These are phyloP conservation scores for Exserohilum turcica DNA, from an alignment of 2,329 filamentous ascomycete species.

Conservation along the genomic window DNA sequence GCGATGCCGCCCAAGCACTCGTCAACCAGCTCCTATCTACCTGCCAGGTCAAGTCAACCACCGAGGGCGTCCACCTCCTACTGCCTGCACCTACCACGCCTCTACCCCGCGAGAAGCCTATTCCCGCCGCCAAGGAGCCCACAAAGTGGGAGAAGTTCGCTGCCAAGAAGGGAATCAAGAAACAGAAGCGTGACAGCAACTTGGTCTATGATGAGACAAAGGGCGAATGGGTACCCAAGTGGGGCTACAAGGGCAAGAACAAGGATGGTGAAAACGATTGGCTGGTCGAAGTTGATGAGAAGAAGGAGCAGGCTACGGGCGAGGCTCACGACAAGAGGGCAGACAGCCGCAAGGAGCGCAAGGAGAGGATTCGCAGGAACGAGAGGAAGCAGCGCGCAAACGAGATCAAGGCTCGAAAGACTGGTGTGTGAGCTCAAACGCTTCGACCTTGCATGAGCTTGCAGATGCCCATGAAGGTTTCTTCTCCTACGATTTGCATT, in stretches of 20 bases:
- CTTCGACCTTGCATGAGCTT: constrained; percentile 9
- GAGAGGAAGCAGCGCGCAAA: constrained; percentile 53
- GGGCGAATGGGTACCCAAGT: constrained; percentile 90
- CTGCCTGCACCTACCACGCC: constrained; percentile 73
- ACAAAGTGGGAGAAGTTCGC: constrained; percentile 98
- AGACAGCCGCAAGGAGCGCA: constrained; percentile 66
- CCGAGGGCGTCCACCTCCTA: constrained; percentile 73
- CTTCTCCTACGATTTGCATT: constrained; percentile 32
- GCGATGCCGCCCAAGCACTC: constrained; percentile 87
- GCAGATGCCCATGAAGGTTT: constrained; percentile 1
- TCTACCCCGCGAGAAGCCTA: constrained; percentile 88
- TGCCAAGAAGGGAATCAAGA: constrained; percentile 93
- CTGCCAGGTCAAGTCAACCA: constrained; percentile 74
- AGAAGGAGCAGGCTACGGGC: constrained; percentile 66
- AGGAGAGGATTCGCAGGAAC: constrained; percentile 50
- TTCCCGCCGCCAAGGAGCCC: constrained; percentile 78
- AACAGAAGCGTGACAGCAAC: constrained; percentile 82
- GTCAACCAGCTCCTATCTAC: constrained; percentile 94
- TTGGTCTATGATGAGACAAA: constrained; percentile 81
- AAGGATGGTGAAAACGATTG: constrained; percentile 83
- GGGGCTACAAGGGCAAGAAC: constrained; percentile 92
- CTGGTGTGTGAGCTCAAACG: constrained; percentile 26
- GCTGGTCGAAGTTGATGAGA: constrained; percentile 87
- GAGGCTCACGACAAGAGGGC: constrained; percentile 65
- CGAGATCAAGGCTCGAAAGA: constrained; percentile 71